Base-by-base conservation (phyloP, 164 flowering plant genomes). In the Litsea cubeba region DNA sequence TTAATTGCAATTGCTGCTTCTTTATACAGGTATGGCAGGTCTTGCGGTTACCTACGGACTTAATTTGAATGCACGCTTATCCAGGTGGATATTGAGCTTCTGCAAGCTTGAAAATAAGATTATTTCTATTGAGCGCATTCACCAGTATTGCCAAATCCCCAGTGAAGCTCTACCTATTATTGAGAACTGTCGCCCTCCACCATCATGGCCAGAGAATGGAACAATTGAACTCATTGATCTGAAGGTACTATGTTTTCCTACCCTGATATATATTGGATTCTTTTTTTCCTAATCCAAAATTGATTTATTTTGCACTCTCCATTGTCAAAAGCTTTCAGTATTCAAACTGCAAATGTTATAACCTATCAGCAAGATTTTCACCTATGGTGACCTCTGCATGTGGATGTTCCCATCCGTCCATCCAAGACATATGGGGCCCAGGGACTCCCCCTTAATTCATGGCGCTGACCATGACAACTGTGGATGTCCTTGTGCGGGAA, bases 61-160 rank as follows among this genome's bases (percentile, higher is more conserved):
- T 74, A 93, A 95, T 79, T 81, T 95, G 85, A 95, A 95, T 85
- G 95, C 95, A 28, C 97, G 98, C 18, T 77, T 94, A 68, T 94
- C 99, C 35, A 83, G 99, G 62, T 94, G 98, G 98, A 95, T 95
- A 75, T 95, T 94, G 57, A 94, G 98, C 84, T 94, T 95, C 80
- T 95, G 99, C 84, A 94, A 95, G 81, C 97, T 95, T 71, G 99
- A 95, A 82, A 95, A 93, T 82, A 95, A 95, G 78, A 96, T 96
- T 78, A 94, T 96, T 70, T 96, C 99, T 57, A 90, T 96, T 32
- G 99, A 96, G 73, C 90, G 99, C 77, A 94, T 96, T 76, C 83
- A 92, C 79, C 99, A 96, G 69, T 94, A 94, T 78, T 87, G 91
- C 71, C 86, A 89, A 76, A 87, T 96, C 74, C 92, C 95, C 60